Base-by-base conservation (phyloP, 495 filamentous ascomycete genomes). In the Aspergillus sparsus region DNA sequence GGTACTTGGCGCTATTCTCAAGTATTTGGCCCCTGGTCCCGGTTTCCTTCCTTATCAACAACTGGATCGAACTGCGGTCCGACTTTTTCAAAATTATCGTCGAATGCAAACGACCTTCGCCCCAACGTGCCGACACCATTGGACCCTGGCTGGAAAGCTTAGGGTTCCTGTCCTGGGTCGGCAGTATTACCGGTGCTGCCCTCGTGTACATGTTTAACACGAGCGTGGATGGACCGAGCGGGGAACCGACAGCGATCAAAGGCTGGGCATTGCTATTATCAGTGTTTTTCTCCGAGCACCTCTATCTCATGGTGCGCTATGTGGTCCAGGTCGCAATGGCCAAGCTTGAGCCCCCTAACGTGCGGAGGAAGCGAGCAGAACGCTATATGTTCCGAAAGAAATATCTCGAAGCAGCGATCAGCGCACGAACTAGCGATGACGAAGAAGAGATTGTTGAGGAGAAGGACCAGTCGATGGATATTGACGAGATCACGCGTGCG, bases 51-150 rank as follows among this genome's bases (percentile, higher is more conserved):
- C 74, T 97, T 9, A 77, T 95, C 73, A 97, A 97, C 73, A 94
- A 98, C 77, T 98, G 94, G 94, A 69, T 98, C 52, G 95, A 98
- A 65, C 83, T 97, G 12, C 89, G 94, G 31, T 89, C 89, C 21
- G 94, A 98, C 62, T 93, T 96, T 13, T 83, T 93, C 73, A 98
- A 98, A 68, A 98, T 98, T 62, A 92, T 92, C 63, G 77, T 90
- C 55, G 89, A 92, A 71, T 93, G 90, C 81, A 88, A 91, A 64
- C 83, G 94, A 9, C 95, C 94, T 0, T 89, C 88, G 11, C 94
- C 94, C 1, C 86, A 86, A 72, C 86, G 94, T 12, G 87, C 90
- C 2, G 95, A 98, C 71, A 92, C 89, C 3, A 98, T 98, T 64
- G 94, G 94, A 0, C 93, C 94, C 1, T 98, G 94, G 94, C 82